Conservation (phyloP, 2,329 filamentous ascomycete genomes). For the Mycosphaerella arachidis region DNA sequence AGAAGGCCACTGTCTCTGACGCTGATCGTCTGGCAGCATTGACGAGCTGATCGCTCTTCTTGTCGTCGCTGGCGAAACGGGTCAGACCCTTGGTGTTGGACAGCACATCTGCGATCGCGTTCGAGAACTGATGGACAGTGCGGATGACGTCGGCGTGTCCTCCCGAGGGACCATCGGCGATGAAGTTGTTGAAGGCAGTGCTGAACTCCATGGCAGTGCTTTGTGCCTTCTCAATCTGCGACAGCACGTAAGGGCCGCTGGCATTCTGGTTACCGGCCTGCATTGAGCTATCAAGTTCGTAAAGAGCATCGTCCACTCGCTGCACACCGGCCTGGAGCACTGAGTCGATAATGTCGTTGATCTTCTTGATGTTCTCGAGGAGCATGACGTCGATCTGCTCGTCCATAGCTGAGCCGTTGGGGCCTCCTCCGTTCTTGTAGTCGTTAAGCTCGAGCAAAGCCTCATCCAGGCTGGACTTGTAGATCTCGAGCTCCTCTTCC, state of each 20-base stretch:
- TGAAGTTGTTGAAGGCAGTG: slow-evolving; percentile 96
- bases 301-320: slow-evolving; percentile 91
- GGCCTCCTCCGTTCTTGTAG: slow-evolving; percentile 58
- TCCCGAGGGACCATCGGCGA: slow-evolving; percentile 90
- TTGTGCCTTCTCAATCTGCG: slow-evolving; percentile 94
- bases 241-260: slow-evolving; percentile 88
- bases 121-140: slow-evolving; percentile 83
- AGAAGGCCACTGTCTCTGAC: slow-evolving; percentile 84
- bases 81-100: slow-evolving; percentile 95
- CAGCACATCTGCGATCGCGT: slow-evolving; percentile 86
- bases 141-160: slow-evolving; percentile 88
- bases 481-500: slow-evolving; percentile 95
- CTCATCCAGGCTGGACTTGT: slow-evolving; percentile 97
- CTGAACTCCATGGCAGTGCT: slow-evolving; percentile 95
- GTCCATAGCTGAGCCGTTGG: slow-evolving; percentile 75
- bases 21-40: slow-evolving; percentile 79
- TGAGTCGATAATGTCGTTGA: slow-evolving; percentile 96
- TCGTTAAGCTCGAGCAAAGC: slow-evolving; percentile 89
- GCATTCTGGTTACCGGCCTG: slow-evolving; percentile 98
- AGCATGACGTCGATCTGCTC: slow-evolving; percentile 88
- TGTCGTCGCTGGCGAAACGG: slow-evolving; percentile 89
- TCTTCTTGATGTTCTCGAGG: slow-evolving; percentile 80
- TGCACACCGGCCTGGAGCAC: slow-evolving; percentile 90
- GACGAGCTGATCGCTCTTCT: slow-evolving; percentile 82
- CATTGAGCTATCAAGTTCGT: slow-evolving; percentile 96